Evolutionary conservation across 305 asterid species (phyloP), one percentile per base, ranked within the genome.

Genomic region (Fraxinus platypoda): DNA sequence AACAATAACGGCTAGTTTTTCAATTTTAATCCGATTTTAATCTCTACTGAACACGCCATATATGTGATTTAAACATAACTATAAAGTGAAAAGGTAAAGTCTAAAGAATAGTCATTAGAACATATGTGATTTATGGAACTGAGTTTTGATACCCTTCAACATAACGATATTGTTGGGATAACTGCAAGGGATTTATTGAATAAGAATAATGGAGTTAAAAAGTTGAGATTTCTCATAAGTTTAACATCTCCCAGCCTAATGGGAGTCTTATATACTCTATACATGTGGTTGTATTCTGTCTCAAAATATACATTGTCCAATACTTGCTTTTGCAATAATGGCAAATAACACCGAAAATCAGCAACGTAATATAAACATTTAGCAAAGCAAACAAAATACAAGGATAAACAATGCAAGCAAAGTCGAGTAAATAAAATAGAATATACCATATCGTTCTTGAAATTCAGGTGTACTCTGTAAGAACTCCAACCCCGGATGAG

Each of bases 401-500:
- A 70, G 75, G 41, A 30, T 70, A 26, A 28, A 70, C 38, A 31
- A n/a, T 72, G 76, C 66, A 76, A n/a, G 28, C 31, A 79, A 21
- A 59, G 34, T 30, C 12, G 13, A 80, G 75, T 21, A 75, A 59
- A 79, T 59, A 13, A 64, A 41, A 30, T 74, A 82, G 82, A 82
- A 71, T 81, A 81, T 92, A 94, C 98, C 97, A 86, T 94, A 94
- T 93, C 98, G 87, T 88, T 93, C 98, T 89, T 95, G 98, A 90
- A 93, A 94, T 88, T 94, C 98, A 79, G 98, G 98, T 70, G 98
- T 94, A 77, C 91, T 90, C 81, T 92, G 98, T 84, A 94, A 92
- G 93, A 94, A 94, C 89, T 93, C 98, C 90, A 93, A 87, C 78
- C 97, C 97, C 3, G 98, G 97, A 90, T 94, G 97, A 84, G 97